A percentile compares a stretch with the other conserved stretches of the same genome.
These are phyloP conservation scores for Picea abies DNA, from an alignment of 83 land plant species.

Conservation along the genomic window DNA sequence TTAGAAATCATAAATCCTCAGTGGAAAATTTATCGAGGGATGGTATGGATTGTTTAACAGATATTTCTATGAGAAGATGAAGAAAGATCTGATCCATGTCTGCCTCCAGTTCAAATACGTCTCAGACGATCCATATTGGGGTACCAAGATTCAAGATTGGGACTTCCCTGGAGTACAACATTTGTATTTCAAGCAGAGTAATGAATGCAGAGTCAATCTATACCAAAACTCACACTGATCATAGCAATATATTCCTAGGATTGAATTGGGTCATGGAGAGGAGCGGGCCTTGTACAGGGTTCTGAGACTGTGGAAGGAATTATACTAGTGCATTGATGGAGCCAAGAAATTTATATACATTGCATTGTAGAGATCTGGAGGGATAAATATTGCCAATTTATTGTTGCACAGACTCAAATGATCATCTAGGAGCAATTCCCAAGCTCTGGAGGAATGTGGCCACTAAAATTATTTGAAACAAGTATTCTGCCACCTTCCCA, in stretches of 20 bases:
- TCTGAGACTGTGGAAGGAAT: slow-evolving; percentile 41
- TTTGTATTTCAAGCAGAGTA: slow-evolving; percentile 37
- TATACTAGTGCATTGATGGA: slow-evolving; percentile 38
- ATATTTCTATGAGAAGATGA: slow-evolving; percentile 13
- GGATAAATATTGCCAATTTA: too few species aligned
- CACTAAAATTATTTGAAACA: too few species aligned
- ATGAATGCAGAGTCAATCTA: slow-evolving; percentile 33
- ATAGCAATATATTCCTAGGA: slow-evolving; percentile 27
- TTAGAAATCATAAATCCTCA: slow-evolving; percentile 18
- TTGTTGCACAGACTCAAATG: too few species aligned
- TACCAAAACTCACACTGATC: slow-evolving; percentile 55
- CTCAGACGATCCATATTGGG: slow-evolving; percentile 25
- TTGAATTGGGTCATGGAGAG: slow-evolving; percentile 22
- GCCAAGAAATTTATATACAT: slow-evolving; percentile 52
- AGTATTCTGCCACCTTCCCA: too few species aligned
- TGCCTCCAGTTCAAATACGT: slow-evolving; percentile 23
- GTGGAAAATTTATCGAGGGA: slow-evolving; percentile 23
- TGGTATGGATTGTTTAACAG: slow-evolving; percentile 29
- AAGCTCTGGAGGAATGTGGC: too few species aligned
- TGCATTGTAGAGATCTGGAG: too few species aligned
- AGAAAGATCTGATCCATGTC: slow-evolving; percentile 25
- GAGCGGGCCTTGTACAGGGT: slow-evolving; percentile 16
- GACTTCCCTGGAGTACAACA: slow-evolving; percentile 31
- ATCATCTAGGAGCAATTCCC: too few species aligned
- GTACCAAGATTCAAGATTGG: slow-evolving; percentile 22